These are phyloP conservation scores for Suillus lakei DNA, from an alignment of 768 basidiomycete genomes.

Conservation along the genomic window DNA sequence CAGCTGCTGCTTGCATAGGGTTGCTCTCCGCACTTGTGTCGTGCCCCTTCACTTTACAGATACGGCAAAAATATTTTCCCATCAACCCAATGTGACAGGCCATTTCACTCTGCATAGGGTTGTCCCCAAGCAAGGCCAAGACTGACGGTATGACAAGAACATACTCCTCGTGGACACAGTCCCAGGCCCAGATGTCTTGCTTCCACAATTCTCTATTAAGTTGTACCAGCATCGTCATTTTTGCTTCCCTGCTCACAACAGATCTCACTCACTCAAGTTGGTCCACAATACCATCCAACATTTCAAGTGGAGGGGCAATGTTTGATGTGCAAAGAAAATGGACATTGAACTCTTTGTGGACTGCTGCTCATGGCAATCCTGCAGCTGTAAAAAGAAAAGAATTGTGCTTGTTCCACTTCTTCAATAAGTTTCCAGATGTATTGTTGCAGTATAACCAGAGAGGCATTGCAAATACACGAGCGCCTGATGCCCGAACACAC, in stretches of 20 bases:
- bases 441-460: constrained; percentile 31
- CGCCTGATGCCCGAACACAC: constrained; percentile 12
- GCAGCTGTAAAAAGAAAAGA: constrained; percentile 30
- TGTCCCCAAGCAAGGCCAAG: constrained; percentile 28
- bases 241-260: neutral
- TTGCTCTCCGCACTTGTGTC: neutral
- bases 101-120: constrained; percentile 32
- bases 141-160: constrained; percentile 21
- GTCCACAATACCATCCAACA: constrained; percentile 24
- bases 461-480: constrained; percentile 16
- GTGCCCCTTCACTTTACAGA: constrained; percentile 17
- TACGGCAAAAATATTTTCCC: constrained; percentile 30
- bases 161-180: constrained; percentile 19
- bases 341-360: constrained; percentile 18
- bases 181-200: constrained; percentile 23
- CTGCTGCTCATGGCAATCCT: constrained; percentile 17
- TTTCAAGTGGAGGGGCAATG: constrained; percentile 25
- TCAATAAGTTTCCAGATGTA: constrained; percentile 32
- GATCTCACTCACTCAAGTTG: constrained; percentile 20
- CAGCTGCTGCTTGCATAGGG: neutral
- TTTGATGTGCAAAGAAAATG: constrained; percentile 32
- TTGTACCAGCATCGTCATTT: neutral
- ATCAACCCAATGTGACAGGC: constrained; percentile 28
- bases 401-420: constrained; percentile 37
- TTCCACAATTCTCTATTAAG: constrained; percentile 13